Conservation (phyloP, 1,284 basidiomycete genomes). For the Malassezia equina region DNA sequence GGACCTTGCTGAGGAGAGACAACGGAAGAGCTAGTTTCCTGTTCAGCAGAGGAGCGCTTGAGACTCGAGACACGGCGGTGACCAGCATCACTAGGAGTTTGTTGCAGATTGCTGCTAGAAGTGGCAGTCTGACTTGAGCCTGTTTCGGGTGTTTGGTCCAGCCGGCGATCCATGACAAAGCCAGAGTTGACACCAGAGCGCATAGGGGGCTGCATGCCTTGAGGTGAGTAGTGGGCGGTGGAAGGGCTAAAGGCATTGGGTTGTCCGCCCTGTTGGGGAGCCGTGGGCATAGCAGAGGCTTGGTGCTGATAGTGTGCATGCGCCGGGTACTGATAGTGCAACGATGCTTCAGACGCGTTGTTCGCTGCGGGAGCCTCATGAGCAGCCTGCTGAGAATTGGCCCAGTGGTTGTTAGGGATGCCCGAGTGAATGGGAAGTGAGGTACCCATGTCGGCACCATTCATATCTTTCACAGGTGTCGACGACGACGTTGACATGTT, state of each 20-base stretch:
- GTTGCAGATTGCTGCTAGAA: neutral
- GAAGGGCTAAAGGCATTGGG: slow-evolving; percentile 3
- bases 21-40: neutral
- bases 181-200: neutral
- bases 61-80: slow-evolving; percentile 9
- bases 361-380: slow-evolving; percentile 1
- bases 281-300: neutral
- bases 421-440: slow-evolving; percentile 5
- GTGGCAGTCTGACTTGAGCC: neutral
- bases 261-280: neutral
- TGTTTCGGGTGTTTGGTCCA: slow-evolving; percentile 2
- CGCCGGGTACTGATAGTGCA: slow-evolving; percentile 10
- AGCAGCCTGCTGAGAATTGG: neutral
- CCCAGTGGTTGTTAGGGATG: slow-evolving; percentile 6
- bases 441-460: slow-evolving; percentile 1
- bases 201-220: slow-evolving; percentile 1
- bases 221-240: neutral
- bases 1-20: neutral
- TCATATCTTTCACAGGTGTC: slow-evolving; percentile 10
- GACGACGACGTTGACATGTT: neutral
- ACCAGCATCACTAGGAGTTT: neutral
- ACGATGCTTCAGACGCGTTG: neutral
- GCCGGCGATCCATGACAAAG: slow-evolving; percentile 9
- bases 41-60: slow-evolving; percentile 5
- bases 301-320: slow-evolving; percentile 17